Conservation (phyloP, 306 rosid species). For the Glycine soja region DNA sequence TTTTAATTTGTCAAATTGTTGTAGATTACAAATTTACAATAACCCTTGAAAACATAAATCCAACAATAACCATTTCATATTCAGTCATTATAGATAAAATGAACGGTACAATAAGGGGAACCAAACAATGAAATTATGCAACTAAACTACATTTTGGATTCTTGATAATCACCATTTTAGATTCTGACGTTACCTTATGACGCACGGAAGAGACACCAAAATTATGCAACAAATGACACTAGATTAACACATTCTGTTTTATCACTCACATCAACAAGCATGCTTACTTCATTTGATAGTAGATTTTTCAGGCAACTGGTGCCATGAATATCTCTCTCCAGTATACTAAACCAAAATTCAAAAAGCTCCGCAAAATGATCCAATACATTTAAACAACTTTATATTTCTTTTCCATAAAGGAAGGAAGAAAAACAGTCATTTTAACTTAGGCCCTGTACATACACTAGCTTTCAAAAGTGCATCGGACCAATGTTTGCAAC, state of each 20-base stretch:
- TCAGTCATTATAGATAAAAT: background rate
- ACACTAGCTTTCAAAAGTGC: background rate
- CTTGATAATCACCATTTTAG: background rate
- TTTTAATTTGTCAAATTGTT: slow-evolving; percentile 16
- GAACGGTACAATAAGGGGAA: background rate
- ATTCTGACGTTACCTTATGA: background rate
- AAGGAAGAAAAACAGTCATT: background rate
- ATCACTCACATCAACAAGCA: background rate
- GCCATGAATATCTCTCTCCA: background rate
- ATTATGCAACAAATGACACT: background rate
- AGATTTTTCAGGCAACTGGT: background rate
- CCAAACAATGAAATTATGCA: background rate
- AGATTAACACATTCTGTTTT: background rate
- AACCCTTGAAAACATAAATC: background rate
- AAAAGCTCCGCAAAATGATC: background rate
- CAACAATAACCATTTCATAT: background rate
- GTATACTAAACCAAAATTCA: background rate
- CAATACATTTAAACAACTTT: background rate
- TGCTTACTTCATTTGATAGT: background rate
- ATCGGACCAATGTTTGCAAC: background rate
- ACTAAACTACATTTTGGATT: background rate
- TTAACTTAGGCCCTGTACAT: background rate
- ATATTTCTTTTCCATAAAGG: background rate
- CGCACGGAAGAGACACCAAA: background rate
- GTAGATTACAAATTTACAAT: background rate